Evolutionary conservation across 2,329 filamentous ascomycete genomes (phyloP), one percentile per base, ranked within the genome.

Genomic region (Aspergillus transmontanensis): DNA sequence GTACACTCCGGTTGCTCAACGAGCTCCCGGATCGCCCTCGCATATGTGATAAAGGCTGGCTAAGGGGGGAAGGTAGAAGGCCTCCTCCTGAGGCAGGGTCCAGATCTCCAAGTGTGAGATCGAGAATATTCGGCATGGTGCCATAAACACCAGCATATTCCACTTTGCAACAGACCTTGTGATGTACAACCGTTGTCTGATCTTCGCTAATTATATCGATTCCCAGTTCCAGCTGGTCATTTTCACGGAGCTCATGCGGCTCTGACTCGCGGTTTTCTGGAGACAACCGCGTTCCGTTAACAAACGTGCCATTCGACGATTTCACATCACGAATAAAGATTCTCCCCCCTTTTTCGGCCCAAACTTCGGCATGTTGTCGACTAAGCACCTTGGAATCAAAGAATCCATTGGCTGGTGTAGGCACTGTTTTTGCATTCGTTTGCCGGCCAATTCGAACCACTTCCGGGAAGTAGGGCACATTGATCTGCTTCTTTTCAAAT

Each of bases 121-220:
- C 93, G 70, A 96, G 79, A 54, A 94, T 86, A 73, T 91, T 96
- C 70, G 86, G 91, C 12, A 89, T 86, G 6, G 71, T 70, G 51
- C 86, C 89, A 66, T 94, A 87, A 67, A 94, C 90, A 7, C 95
- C 95, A 45, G 95, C 93, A 80, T 97, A 93, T 77, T 99, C 95
- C 61, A 99, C 93, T 76, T 96, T 96, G 61, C 95, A 94, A 23
- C 94, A 94, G 55, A 99, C 95, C 76, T 99, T 99, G 82, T 98
- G 95, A 75, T 99, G 95, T 16, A 99, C 94, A 32, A 99, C 93
- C 0, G 94, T 97, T 81, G 97, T 98, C 77, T 98, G 94, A 76
- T 99, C 95, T 77, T 99, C 95, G 78, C 93, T 97, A 58, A 99
- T 94, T 73, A 99, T 99, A 75, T 99, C 95, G 72, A 99, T 99